phyloP scores from a whole-genome alignment of 2,329 filamentous ascomycete species.

The Sporothrix sp. region DNA sequence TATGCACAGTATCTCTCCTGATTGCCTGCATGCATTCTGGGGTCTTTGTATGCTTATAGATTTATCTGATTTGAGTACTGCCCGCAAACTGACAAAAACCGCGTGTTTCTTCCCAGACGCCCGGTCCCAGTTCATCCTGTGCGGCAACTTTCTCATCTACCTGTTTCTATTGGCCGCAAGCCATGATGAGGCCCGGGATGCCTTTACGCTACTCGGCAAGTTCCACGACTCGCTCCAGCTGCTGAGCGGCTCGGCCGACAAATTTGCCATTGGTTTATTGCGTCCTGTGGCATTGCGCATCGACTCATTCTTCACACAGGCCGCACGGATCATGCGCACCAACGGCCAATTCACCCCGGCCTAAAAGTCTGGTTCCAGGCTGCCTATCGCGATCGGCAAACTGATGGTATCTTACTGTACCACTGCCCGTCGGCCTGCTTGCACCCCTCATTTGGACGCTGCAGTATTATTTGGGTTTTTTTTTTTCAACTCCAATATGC shows the following conservation, averaged over 20 bases:
- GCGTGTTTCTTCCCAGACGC: conserved; percentile 19
- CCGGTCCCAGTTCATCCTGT: conserved; percentile 36
- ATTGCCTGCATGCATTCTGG: conserved; percentile 35
- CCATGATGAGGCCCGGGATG: conserved; percentile 25
- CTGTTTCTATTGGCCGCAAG: conserved; percentile 35
- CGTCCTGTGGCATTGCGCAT: conserved; percentile 29
- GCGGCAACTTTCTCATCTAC: conserved; percentile 39
- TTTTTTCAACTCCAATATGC: not conserved
- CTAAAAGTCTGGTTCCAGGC: not conserved
- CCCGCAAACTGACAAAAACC: not conserved
- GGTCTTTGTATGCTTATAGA: conserved; percentile 30
- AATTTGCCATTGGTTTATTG: conserved; percentile 25
- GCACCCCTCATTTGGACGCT: not conserved
- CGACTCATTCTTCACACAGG: conserved; percentile 33
- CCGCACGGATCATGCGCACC: conserved; percentile 19
- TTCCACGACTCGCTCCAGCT: conserved; percentile 30
- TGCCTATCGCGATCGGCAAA: conserved; percentile 1
- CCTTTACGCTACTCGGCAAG: conserved; percentile 28
- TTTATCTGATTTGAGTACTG: conserved; percentile 1
- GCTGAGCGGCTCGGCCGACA: conserved; percentile 25
- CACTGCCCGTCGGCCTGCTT: not conserved
- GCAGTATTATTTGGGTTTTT: too few relatives aligned
- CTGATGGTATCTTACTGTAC: not conserved
- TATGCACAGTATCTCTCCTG: conserved; percentile 27
- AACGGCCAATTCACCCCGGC: not conserved